Evolutionary conservation across 805 yeast species (phyloP), one percentile per base, ranked within the genome.

Genomic region (Wickerhamomyces canadensis): DNA sequence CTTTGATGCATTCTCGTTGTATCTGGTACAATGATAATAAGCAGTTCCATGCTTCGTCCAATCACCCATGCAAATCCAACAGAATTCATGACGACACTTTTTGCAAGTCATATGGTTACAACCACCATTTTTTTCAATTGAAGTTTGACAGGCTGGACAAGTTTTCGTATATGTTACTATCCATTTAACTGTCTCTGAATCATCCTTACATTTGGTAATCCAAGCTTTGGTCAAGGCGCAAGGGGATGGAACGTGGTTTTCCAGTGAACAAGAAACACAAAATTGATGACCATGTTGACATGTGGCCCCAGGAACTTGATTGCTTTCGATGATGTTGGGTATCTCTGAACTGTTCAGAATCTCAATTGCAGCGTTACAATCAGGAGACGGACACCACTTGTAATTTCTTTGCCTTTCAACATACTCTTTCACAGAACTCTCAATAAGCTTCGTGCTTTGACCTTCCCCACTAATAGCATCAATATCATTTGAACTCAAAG

Each of bases 51-150:
- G 98, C 13, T 61, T 61, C 1, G 56, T 51, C 98, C 98, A 91
- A 24, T 67, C 72, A 4, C 80, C 80, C 43, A 76, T 57, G 60
- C 98, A 93, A 27, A 89, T 78, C 98, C 98, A 93, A 60, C 98
- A 93, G 55, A 88, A 93, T 55, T 89, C 85, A 56, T 75, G 61
- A 11, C 58, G 54, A 58, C 98, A 93, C 41, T 77, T 80, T 4
- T 74, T 67, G 58, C 98, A 93, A 1, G 78, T 72, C 96, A 93
- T 91, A 61, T 93, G 98, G 60, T 91, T 91, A 62, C 98, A 93
- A 0, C 98, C 98, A 17, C 97, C 98, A 55, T 84, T 84, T 52
- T 91, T 88, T 55, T 93, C 97, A 44, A 91, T 93, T 21, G 78
- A 66, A 1, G 87, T 65, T 9, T 65, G 64, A 64, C 98, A 93